Evolutionary conservation across 306 rosid genomes (phyloP), one percentile per base, ranked within the genome.

Genomic region (Delonix regia): DNA sequence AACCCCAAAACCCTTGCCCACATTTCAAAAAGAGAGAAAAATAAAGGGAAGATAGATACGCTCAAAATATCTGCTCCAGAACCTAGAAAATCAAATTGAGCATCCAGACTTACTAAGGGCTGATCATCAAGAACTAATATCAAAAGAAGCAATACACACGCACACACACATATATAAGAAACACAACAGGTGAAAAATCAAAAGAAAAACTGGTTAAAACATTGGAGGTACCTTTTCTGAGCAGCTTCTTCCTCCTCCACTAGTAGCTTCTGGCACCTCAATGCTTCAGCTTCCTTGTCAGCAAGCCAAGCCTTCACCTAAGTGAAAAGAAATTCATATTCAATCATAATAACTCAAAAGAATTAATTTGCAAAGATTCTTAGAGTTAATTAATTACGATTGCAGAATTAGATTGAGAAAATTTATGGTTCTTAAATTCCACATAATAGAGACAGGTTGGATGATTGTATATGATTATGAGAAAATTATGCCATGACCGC

Each of bases 161-260:
- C 33, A 27, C 33, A 53, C 13, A 57, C 8, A 59, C 0, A 66
- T 11, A 42, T 39, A n/a, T n/a, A n/a, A n/a, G n/a, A n/a, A 22
- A 7, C 65, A 47, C 42, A 53, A 61, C 19, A 69, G n/a, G 51
- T 45, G 52, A 69, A 72, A 72, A 49, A 53, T 71, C 36, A 67
- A 52, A 51, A 55, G 22, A 19, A 25, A 30, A 85, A 70, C 52
- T 39, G 33, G 70, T 78, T 52, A 62, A 60, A 57, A 71, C 36
- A 48, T 69, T 47, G 71, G 47, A 65, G 18, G 59, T 76, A 95
- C 99, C 98, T 92, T 88, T 85, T 93, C 84, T 86, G 98, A 86
- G 91, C 96, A 81, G 94, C 97, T 88, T 95, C 99, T 76, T 93
- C 98, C 85, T 95, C 99, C 83, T 93, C 98, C 85, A 95, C 86